Conservation (phyloP, 208 protist genomes). For the Trypanosoma platydactyli region DNA sequence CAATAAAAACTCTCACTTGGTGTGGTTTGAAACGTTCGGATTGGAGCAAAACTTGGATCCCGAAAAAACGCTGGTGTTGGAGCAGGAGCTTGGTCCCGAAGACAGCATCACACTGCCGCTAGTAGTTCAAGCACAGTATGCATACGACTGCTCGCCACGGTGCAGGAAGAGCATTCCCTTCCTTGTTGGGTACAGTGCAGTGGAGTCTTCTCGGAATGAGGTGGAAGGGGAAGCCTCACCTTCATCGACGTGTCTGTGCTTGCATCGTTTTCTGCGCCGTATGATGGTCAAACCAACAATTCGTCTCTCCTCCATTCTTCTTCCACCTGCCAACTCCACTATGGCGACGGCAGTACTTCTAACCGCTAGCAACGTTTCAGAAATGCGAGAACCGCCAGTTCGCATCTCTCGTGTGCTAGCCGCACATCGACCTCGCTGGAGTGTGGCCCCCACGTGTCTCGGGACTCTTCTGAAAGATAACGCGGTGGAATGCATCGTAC, state of each 20-base stretch:
- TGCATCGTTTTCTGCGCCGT: slow-evolving; percentile 76
- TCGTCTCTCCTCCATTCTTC: slow-evolving; percentile 57
- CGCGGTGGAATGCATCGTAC: slow-evolving; percentile 43
- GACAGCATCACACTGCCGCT: slow-evolving; percentile 43
- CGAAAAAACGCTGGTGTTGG: slow-evolving; percentile 46
- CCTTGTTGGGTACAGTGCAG: slow-evolving; percentile 53
- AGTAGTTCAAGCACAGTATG: slow-evolving; percentile 61
- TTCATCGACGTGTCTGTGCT: slow-evolving; percentile 28
- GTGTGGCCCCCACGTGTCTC: slow-evolving; percentile 32
- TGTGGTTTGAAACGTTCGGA: slow-evolving; percentile 58
- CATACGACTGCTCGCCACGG: slow-evolving; percentile 37
- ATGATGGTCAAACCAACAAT: slow-evolving; percentile 66
- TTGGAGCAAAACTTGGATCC: slow-evolving; percentile 42
- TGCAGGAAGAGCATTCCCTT: slow-evolving; percentile 66
- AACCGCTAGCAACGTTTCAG: slow-evolving; percentile 46
- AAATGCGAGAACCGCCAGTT: slow-evolving; percentile 31
- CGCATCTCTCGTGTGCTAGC: slow-evolving; percentile 52
- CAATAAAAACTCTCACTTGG: slow-evolving; percentile 56
- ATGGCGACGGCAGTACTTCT: slow-evolving; percentile 47
- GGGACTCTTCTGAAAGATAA: slow-evolving; percentile 34
- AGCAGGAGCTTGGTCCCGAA: slow-evolving; percentile 43
- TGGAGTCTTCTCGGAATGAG: slow-evolving; percentile 14
- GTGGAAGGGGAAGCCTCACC: background rate
- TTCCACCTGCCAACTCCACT: slow-evolving; percentile 55
- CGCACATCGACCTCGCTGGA: slow-evolving; percentile 61